Conservation (phyloP, 192 early-diverging fungal species). For the Umbelopsis sp. region DNA sequence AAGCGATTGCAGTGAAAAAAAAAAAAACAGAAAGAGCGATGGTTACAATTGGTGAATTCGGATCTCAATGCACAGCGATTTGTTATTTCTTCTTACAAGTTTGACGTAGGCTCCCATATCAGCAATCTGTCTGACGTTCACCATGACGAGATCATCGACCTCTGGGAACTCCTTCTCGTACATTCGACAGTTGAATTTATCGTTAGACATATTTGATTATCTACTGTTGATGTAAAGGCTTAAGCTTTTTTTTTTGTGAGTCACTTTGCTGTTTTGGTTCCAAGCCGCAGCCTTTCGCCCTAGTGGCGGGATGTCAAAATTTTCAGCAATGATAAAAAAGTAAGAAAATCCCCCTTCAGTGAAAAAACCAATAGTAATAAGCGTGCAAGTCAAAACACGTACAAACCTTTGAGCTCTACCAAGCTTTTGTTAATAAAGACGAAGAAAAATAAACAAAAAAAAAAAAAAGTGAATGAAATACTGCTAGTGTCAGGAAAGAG, state of each 20-base stretch:
- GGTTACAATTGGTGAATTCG: no score
- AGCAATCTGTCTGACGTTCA: conserved; percentile 92
- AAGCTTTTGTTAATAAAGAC: no score
- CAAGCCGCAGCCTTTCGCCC: conserved; percentile 1
- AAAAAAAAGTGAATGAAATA: no score
- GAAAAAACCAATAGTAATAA: no score
- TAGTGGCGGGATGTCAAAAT: neutral
- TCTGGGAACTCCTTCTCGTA: conserved; percentile 94
- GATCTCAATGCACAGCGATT: no score
- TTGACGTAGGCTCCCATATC: conserved; percentile 97
- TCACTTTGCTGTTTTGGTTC: conserved; percentile 14
- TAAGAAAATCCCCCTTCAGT: neutral
- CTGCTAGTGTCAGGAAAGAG: no score
- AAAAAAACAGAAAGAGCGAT: neutral
- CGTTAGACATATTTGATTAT: conserved; percentile 1
- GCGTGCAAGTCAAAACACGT: neutral
- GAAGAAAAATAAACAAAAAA: no score
- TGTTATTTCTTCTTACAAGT: conserved; percentile 51
- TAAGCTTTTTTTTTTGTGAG: conserved; percentile 14
- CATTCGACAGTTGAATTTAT: conserved; percentile 79
- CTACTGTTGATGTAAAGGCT: conserved; percentile 9
- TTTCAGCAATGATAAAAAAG: neutral
- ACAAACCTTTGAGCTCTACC: no score
- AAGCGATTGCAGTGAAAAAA: neutral
- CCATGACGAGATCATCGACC: conserved; percentile 95